Evolutionary conservation across 495 filamentous ascomycete species (phyloP), one percentile per base, ranked within the genome.

Genomic region (Trichoderma reesei): DNA sequence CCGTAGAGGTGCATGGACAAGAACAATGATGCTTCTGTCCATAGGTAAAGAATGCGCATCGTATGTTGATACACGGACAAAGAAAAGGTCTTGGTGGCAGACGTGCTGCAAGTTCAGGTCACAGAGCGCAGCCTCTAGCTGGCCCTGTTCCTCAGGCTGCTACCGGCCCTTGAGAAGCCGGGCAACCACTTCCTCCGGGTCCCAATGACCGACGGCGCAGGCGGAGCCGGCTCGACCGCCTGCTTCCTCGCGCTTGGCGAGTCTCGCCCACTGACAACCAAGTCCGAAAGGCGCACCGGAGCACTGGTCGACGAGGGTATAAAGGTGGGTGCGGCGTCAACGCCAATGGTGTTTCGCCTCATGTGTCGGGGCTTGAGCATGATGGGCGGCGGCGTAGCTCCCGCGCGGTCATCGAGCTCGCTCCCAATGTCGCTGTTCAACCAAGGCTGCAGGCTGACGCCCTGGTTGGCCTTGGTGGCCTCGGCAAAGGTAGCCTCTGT

Each of bases 361-460:
- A 60, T 63, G 10, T 61, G 64, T 6, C 63, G 68, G 36, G 72
- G 78, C 59, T 69, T 79, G 13, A 78, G 72, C 65, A 74, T 61
- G 59, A 81, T 81, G 0, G 79, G 79, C 4, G 79, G 78, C 34
- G 79, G 79, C 10, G 79, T 80, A 14, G 77, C 76, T 10, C 78
- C 74, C 3, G 69, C 65, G 3, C 70, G 60, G 26, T 73, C 71
- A 14, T 76, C 73, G 5, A 38, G 9, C 10, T 73, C 76, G 3
- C 65, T 62, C 6, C 68, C 46, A 26, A 68, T 67, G 0, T 34
- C 61, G 1, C 74, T 66, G 39, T 65, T 66, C 14, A 71, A 68
- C 72, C 71, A 74, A 5, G 70, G 72, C 3, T 71, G 70, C 7
- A 71, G 71, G 39, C 73, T 69, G 46, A 62, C 60, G 20, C 60